phyloP scores from a whole-genome alignment of 768 basidiomycete genomes.

The Tulasnella sp. region DNA sequence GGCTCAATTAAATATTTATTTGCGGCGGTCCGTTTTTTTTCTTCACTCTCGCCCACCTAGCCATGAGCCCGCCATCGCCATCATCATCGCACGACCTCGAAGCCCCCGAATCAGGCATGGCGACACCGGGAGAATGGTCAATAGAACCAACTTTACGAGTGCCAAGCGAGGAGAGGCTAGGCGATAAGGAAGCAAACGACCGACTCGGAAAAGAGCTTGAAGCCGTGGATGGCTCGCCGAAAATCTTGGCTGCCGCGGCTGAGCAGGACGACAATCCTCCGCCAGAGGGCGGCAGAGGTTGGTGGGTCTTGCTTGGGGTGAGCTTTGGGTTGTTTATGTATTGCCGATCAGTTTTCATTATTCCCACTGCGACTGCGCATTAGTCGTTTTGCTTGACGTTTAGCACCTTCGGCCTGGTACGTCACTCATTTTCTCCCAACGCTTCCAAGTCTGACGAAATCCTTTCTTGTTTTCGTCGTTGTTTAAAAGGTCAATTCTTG shows the following conservation, averaged over 20 bases:
- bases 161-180: neutral
- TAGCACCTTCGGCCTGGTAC: neutral
- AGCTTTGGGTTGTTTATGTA: neutral
- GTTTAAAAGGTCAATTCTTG: constrained; percentile 16
- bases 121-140: neutral
- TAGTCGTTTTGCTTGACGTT: constrained; percentile 15
- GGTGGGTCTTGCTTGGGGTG: constrained; percentile 5
- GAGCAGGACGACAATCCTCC: neutral
- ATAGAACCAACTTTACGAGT: neutral
- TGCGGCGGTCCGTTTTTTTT: neutral
- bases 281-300: constrained; percentile 6
- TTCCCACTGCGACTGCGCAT: no score
- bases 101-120: neutral
- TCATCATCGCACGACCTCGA: neutral
- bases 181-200: neutral
- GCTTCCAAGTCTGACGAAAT: neutral
- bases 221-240: neutral
- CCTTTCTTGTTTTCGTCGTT: neutral
- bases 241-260: neutral
- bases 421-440: no score
- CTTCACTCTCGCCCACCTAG: neutral
- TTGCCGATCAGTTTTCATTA: no score
- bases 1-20: neutral
- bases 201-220: neutral
- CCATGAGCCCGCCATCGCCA: neutral